Base-by-base conservation (phyloP, 2,329 filamentous ascomycete genomes). In the Reticulascus tulasneorum region DNA sequence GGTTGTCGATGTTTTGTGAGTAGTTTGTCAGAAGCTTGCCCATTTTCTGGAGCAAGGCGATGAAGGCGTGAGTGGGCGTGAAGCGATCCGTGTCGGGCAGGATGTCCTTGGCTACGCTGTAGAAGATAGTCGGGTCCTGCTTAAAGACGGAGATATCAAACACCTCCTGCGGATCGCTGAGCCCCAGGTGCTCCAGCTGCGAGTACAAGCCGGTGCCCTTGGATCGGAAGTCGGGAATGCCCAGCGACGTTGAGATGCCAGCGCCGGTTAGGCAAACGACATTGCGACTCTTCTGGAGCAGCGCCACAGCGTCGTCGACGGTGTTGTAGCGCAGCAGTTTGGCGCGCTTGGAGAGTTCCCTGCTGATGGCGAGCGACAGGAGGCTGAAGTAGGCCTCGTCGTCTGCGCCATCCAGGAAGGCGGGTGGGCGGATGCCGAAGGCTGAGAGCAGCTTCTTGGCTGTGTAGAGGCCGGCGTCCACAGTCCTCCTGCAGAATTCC, bases 1-100 rank as follows among this genome's bases (percentile, higher is more conserved):
- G 80, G 51, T 96, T 96, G 68, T 98, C 93, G 54, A 98, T 97
- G 60, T 98, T 98, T 59, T 98, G 93, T 1, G 93, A 94, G 67
- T 96, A 98, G 64, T 97, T 96, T 26, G 90, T 97, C 41, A 96
- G 76, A 7, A 98, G 76, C 60, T 95, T 95, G 47, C 78, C 81
- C 59, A 89, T 85, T 49, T 91, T 76, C 60, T 98, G 86, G 23
- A 98, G 75, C 50, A 96, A 73, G 22, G 82, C 79, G 54, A 98
- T 94, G 66, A 98, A 98, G 35, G 84, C 82, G 68, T 98, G 93
- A 0, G 93, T 97, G 0, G 91, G 90, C 1, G 91, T 89, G 67
- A 81, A 94, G 51, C 81, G 81, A 47, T 86, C 81, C 11, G 83
- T 81, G 16, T 79, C 77, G 9, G 91, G 89, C 20, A 97, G 67